Conservation (phyloP, 2,329 filamentous ascomycete species). For the Graphiopsis chlorocephala region DNA sequence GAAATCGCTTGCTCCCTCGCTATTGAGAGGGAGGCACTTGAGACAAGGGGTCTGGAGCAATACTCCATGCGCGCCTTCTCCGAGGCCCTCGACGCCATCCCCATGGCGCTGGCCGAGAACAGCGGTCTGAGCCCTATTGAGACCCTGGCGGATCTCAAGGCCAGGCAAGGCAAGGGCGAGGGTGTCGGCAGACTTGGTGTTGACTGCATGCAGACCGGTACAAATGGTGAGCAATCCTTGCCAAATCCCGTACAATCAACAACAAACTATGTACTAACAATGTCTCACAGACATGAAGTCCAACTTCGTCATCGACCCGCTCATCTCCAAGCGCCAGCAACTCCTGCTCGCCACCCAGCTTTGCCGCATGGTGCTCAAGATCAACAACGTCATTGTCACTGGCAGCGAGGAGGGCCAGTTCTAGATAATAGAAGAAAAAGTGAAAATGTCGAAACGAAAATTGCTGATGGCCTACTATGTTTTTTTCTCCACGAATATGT, state of each 20-base stretch:
- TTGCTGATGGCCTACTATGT: background rate
- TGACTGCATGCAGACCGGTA: conserved; percentile 94
- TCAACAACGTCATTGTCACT: conserved; percentile 92
- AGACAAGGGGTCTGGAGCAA: conserved; percentile 94
- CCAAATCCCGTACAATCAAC: background rate
- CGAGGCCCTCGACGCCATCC: conserved; percentile 87
- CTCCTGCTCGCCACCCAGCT: conserved; percentile 93
- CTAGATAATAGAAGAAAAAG: conserved; percentile 39
- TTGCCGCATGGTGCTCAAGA: conserved; percentile 96
- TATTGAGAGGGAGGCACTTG: conserved; percentile 86
- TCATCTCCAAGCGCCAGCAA: conserved; percentile 98
- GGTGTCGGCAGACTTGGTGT: conserved; percentile 78
- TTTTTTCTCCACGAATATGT: background rate
- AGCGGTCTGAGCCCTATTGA: conserved; percentile 94
- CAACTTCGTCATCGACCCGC: conserved; percentile 94
- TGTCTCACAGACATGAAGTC: conserved; percentile 79
- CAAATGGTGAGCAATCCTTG: conserved; percentile 62
- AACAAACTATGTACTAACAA: background rate
- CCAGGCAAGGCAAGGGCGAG: conserved; percentile 82
- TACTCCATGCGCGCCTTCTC: conserved; percentile 98
- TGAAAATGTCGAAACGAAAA: conserved; percentile 2
- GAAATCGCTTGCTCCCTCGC: conserved; percentile 97
- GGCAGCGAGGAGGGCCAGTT: conserved; percentile 85
- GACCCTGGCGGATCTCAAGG: conserved; percentile 91
- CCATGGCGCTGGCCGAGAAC: conserved; percentile 97